Percentiles rank a stretch among this genome's conserved stretches.
Conservation (phyloP, 148 eudicot genomes). For the Persicaria tinctoria region DNA sequence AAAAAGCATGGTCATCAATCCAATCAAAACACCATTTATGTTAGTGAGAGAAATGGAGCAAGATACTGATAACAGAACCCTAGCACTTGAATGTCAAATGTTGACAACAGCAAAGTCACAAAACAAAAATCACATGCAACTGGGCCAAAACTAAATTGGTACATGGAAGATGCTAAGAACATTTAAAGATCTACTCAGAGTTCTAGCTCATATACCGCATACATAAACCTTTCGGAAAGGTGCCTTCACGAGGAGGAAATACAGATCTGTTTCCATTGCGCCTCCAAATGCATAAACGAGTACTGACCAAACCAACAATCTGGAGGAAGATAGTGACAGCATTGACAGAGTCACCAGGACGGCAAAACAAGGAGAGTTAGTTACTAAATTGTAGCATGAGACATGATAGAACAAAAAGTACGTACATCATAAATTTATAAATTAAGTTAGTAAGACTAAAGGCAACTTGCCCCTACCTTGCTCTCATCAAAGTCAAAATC, state of each 20-base stretch:
- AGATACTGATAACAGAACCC: background rate
- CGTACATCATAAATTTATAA: background rate
- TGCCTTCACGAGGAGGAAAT: slow-evolving; percentile 64
- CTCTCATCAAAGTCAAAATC: slow-evolving; percentile 93
- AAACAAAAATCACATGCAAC: slow-evolving; percentile 12
- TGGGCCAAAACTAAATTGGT: background rate
- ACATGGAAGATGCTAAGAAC: background rate
- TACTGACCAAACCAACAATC: slow-evolving; percentile 84
- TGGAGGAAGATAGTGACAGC: slow-evolving; percentile 17
- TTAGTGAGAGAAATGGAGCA: background rate
- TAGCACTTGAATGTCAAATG: background rate
- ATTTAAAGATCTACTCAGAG: slow-evolving; percentile 2
- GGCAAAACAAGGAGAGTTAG: background rate
- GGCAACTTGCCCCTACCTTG: slow-evolving; percentile 40
- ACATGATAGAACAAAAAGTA: background rate
- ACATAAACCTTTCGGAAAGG: slow-evolving; percentile 57
- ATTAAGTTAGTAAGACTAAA: background rate
- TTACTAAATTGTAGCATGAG: background rate
- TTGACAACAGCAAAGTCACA: background rate
- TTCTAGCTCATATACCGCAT: slow-evolving; percentile 42
- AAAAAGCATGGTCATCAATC: background rate
- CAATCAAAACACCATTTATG: background rate
- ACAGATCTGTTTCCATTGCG: slow-evolving; percentile 44
- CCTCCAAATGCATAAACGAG: slow-evolving; percentile 76
- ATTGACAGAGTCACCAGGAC: background rate